phyloP scores from a whole-genome alignment of 495 filamentous ascomycete species.

The Talaromyces liani region DNA sequence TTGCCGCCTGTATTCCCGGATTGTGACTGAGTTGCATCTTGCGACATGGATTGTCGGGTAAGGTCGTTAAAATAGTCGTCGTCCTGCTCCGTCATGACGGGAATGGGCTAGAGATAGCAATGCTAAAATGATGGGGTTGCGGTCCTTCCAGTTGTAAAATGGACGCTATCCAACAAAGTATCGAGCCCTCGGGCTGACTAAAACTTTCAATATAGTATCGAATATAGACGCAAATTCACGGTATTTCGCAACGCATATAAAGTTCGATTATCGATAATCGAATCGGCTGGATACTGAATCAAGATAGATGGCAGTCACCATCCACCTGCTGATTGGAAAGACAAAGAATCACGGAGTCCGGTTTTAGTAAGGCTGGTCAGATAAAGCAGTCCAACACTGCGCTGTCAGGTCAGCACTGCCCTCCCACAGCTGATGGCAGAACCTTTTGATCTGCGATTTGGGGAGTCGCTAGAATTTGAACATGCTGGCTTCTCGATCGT shows the following conservation, averaged over 20 bases:
- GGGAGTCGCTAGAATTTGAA: not conserved
- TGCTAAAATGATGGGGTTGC: not conserved
- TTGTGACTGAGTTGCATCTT: constrained; percentile 22
- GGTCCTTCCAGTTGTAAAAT: not conserved
- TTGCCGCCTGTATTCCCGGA: constrained; percentile 23
- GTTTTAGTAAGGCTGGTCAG: not conserved
- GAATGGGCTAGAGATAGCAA: not conserved
- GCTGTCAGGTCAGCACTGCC: not conserved
- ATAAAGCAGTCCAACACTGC: not conserved
- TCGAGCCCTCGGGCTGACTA: not conserved
- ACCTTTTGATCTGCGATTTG: not conserved
- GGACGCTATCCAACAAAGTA: not conserved
- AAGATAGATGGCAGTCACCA: not conserved
- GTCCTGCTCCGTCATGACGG: constrained; percentile 16
- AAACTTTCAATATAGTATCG: not conserved
- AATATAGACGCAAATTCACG: not conserved
- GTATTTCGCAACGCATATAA: not conserved
- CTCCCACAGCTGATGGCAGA: not conserved
- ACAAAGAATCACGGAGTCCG: not conserved
- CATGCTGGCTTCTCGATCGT: not conserved
- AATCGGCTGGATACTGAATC: not conserved
- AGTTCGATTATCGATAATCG: not conserved
- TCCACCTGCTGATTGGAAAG: not conserved
- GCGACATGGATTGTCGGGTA: constrained; percentile 34
- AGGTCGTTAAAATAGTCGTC: constrained; percentile 49